These are phyloP conservation scores for Aspergillus awamori DNA, from an alignment of 2,329 filamentous ascomycete species.

Conservation along the genomic window DNA sequence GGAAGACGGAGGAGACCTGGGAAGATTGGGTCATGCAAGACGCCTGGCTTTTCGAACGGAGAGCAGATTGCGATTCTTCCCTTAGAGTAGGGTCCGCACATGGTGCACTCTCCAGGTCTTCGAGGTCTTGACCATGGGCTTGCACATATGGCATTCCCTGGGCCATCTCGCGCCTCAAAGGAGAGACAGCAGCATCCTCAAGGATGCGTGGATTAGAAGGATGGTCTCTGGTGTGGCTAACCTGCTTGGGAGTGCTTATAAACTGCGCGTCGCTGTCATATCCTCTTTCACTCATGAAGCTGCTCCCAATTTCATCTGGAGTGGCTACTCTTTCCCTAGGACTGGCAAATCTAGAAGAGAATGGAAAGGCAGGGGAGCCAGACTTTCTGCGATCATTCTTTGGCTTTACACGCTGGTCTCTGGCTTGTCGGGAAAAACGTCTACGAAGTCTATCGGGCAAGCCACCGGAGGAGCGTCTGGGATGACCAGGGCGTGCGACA, in stretches of 20 bases:
- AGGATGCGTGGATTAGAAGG: constrained; percentile 12
- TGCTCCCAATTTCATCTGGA: constrained; percentile 33
- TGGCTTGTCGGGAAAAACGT: constrained; percentile 38
- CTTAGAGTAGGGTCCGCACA: background rate
- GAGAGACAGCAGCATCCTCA: constrained; percentile 12
- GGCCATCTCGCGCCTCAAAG: constrained; percentile 11
- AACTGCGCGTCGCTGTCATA: constrained; percentile 49
- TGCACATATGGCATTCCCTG: constrained; percentile 6
- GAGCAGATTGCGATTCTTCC: constrained; percentile 7
- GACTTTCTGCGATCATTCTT: constrained; percentile 15
- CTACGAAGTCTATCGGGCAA: constrained; percentile 36
- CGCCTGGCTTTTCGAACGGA: constrained; percentile 15
- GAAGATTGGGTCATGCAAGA: constrained; percentile 10
- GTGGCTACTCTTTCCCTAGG: constrained; percentile 7
- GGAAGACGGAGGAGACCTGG: constrained; percentile 10
- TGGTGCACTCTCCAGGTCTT: constrained; percentile 1
- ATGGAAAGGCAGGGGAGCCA: constrained; percentile 23
- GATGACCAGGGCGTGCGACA: background rate
- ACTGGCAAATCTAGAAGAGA: constrained; percentile 23
- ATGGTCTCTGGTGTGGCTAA: constrained; percentile 18
- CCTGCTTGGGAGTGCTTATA: constrained; percentile 38
- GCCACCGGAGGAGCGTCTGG: constrained; percentile 24
- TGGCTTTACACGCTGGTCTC: constrained; percentile 18
- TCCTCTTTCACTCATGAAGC: constrained; percentile 41
- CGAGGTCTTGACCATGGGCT: constrained; percentile 5